Conservation (phyloP, 768 basidiomycete genomes). For the Serendipita sp. region DNA sequence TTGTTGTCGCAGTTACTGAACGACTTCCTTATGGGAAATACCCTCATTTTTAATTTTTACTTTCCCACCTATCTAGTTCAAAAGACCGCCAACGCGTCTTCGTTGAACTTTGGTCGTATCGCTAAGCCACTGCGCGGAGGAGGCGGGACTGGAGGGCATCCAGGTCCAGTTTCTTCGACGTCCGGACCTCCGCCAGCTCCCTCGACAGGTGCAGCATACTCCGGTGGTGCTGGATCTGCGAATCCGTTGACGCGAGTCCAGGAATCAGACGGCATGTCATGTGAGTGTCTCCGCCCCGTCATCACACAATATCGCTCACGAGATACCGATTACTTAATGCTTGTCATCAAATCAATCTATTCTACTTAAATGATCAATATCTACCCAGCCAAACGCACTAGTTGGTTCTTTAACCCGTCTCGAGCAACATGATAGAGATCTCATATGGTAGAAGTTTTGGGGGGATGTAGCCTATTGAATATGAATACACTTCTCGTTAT, state of each 20-base stretch:
- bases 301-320: too few species aligned
- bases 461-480: too few species aligned
- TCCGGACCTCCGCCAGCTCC: slow-evolving; percentile 26
- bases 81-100: slow-evolving; percentile 52
- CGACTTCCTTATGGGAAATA: slow-evolving; percentile 2
- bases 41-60: neutral
- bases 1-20: neutral
- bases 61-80: slow-evolving; percentile 33
- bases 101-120: slow-evolving; percentile 80
- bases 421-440: neutral
- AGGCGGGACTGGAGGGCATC: slow-evolving; percentile 22
- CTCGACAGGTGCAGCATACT: slow-evolving; percentile 21
- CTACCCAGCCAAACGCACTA: slow-evolving; percentile 64
- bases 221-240: slow-evolving; percentile 30
- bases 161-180: slow-evolving; percentile 7
- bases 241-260: slow-evolving; percentile 59
- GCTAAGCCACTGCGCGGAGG: slow-evolving; percentile 93
- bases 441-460: too few species aligned
- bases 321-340: too few species aligned
- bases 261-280: slow-evolving; percentile 44
- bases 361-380: slow-evolving; percentile 6
- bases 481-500: too few species aligned
- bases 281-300: neutral
- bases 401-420: slow-evolving; percentile 60
- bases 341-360: too few species aligned